Evolutionary conservation across 2,329 filamentous ascomycete species (phyloP).

Genomic region (Sclerotinia sclerotiorum): DNA sequence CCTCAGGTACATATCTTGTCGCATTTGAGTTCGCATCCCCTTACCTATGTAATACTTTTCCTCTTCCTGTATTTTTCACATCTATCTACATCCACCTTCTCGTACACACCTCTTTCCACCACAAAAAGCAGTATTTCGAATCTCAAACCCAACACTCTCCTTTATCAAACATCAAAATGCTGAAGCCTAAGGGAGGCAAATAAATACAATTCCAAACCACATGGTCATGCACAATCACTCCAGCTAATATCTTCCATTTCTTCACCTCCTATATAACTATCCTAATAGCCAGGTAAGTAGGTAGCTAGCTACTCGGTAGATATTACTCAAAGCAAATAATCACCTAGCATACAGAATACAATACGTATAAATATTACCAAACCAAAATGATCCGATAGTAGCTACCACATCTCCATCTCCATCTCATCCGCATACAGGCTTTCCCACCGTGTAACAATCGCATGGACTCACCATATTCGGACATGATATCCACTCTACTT

Average conservation of each 20-base stretch:
- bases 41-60: not conserved
- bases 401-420: no score
- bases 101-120: not conserved
- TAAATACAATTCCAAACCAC: not conserved
- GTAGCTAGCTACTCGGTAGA: no score
- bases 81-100: not conserved
- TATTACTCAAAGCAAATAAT: not conserved
- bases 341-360: not conserved
- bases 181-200: slow-evolving; percentile 13
- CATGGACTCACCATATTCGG: not conserved
- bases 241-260: not conserved
- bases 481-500: not conserved
- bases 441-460: not conserved
- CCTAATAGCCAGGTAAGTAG: no score
- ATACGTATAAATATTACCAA: no score
- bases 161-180: not conserved
- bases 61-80: not conserved
- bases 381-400: no score
- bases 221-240: not conserved
- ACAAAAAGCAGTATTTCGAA: not conserved
- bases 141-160: not conserved
- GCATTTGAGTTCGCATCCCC: not conserved
- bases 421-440: not conserved
- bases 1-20: not conserved
- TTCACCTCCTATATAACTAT: no score